Conservation (phyloP, 768 basidiomycete genomes). For the Tylopilus sp. region DNA sequence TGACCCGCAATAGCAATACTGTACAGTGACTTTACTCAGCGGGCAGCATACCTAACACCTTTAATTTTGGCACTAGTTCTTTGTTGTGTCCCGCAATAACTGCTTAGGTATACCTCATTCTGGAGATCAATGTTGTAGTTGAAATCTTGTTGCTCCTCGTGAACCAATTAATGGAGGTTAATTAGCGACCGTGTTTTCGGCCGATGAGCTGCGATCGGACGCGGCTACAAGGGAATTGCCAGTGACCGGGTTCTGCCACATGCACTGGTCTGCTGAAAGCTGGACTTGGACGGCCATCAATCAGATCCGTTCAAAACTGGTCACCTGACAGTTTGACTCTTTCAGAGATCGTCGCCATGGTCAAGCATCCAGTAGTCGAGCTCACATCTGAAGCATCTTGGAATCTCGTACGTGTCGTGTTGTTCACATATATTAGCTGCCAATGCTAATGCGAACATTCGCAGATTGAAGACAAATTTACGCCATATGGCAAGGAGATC, state of each 20-base stretch:
- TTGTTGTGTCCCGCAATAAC: slow-evolving; percentile 3
- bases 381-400: slow-evolving; percentile 84
- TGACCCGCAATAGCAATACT: slow-evolving; percentile 21
- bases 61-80: slow-evolving; percentile 24
- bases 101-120: not conserved
- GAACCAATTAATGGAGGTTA: slow-evolving; percentile 10
- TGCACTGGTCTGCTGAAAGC: not conserved
- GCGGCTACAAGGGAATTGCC: slow-evolving; percentile 2
- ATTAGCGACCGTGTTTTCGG: too few species aligned
- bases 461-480: slow-evolving; percentile 91
- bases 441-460: slow-evolving; percentile 4
- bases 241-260: slow-evolving; percentile 10
- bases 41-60: slow-evolving; percentile 25
- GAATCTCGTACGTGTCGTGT: slow-evolving; percentile 63
- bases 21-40: slow-evolving; percentile 24
- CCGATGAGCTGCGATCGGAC: not conserved
- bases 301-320: too few species aligned
- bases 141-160: not conserved
- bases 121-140: slow-evolving; percentile 5
- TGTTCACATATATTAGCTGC: not conserved
- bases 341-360: slow-evolving; percentile 36
- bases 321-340: too few species aligned
- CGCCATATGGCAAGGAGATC: slow-evolving; percentile 82
- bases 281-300: too few species aligned
- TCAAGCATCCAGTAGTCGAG: slow-evolving; percentile 66